A percentile compares a stretch with the other conserved stretches of the same genome.
Conservation (phyloP, 345 rosid species). For the Syzygium aqueum region DNA sequence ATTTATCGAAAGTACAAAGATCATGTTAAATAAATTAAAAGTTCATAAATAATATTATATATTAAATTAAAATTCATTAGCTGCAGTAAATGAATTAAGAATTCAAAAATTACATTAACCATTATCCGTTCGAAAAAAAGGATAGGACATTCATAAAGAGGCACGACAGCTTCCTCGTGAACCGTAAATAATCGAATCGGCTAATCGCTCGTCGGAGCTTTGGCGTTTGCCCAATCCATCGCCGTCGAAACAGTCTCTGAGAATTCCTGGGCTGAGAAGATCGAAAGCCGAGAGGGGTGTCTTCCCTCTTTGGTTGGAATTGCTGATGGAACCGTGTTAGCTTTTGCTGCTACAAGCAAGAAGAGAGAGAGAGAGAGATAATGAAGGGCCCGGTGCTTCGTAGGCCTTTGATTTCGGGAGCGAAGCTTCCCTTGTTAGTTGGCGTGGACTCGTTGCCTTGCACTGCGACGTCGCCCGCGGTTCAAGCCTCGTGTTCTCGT, state of each 20-base stretch:
- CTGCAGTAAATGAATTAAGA: too few species aligned
- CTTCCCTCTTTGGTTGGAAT: background rate
- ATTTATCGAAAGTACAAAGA: too few species aligned
- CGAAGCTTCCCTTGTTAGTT: conserved; percentile 40
- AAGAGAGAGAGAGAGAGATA: background rate
- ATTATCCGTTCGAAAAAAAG: too few species aligned
- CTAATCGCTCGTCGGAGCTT: background rate
- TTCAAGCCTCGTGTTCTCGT: conserved; percentile 33
- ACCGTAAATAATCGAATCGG: background rate
- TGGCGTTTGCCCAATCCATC: background rate
- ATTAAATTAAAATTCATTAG: too few species aligned
- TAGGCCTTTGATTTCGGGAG: conserved; percentile 27
- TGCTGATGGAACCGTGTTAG: background rate
- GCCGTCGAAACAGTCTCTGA: background rate
- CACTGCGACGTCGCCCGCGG: conserved; percentile 24
- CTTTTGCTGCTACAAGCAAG: background rate
- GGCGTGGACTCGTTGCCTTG: conserved; percentile 45
- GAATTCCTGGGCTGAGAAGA: background rate
- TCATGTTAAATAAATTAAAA: too few species aligned
- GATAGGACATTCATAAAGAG: too few species aligned
- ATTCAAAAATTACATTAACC: too few species aligned
- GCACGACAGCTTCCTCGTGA: background rate
- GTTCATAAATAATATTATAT: too few species aligned
- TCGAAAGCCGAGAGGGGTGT: background rate
- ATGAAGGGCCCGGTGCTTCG: conserved; percentile 37